These are phyloP conservation scores for Botrytis porri DNA, from an alignment of 2,329 filamentous ascomycete genomes.

Conservation along the genomic window DNA sequence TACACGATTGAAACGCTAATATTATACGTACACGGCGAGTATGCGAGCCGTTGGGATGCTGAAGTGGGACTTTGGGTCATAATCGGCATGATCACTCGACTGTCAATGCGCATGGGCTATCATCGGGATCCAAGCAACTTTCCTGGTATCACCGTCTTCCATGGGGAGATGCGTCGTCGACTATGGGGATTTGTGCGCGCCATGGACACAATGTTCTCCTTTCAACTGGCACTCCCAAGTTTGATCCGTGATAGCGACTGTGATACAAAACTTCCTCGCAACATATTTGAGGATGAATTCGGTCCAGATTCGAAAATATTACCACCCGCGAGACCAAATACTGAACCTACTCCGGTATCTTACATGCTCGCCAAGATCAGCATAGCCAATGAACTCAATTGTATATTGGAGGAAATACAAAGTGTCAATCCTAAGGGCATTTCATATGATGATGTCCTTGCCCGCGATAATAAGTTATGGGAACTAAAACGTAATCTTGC, in stretches of 20 bases:
- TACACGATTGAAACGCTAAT: conserved; percentile 77
- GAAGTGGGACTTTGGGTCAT: conserved; percentile 54
- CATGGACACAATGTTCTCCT: conserved; percentile 73
- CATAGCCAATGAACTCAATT: conserved; percentile 66
- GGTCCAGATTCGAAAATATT: conserved; percentile 64
- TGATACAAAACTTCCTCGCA: conserved; percentile 71
- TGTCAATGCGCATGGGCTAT: conserved; percentile 56
- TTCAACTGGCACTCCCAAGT: conserved; percentile 58
- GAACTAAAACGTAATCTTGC: conserved; percentile 67
- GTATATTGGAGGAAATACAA: conserved; percentile 65
- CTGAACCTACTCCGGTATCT: conserved; percentile 71
- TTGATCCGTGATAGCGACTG: conserved; percentile 75
- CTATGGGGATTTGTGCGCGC: conserved; percentile 71
- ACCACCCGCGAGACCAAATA: conserved; percentile 63
- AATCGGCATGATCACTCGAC: conserved; percentile 51
- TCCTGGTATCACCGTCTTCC: conserved; percentile 66
- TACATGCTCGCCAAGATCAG: conserved; percentile 71
- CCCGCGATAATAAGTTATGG: conserved; percentile 59
- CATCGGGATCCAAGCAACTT: conserved; percentile 77
- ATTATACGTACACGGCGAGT: conserved; percentile 73
- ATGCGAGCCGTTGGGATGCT: conserved; percentile 69
- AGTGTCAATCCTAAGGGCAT: conserved; percentile 51
- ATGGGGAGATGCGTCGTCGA: conserved; percentile 72
- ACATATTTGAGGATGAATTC: conserved; percentile 80
- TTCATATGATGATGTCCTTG: conserved; percentile 62